A percentile compares a stretch with the other conserved stretches of the same genome.
These are phyloP conservation scores for Globisporangium rhizosaccharum DNA, from an alignment of 352 stramenopile genomes.

Conservation along the genomic window DNA sequence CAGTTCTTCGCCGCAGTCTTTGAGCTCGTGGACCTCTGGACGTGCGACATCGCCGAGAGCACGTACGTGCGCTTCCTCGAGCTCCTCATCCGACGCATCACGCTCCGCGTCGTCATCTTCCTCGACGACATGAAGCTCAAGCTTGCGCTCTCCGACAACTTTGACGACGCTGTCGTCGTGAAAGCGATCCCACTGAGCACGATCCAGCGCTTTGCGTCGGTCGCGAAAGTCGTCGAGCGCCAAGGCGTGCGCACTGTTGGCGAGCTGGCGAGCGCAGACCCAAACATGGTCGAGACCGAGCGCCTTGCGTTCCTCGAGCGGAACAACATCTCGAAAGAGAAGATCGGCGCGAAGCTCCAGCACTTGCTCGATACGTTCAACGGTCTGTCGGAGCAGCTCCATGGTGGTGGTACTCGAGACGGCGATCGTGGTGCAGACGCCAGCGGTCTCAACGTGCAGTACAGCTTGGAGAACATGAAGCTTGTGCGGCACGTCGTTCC, in stretches of 20 bases:
- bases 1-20: constrained; percentile 70
- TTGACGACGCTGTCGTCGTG: constrained; percentile 66
- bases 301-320: constrained; percentile 46
- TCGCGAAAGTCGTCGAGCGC: constrained; percentile 48
- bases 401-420: neutral
- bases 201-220: constrained; percentile 56
- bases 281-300: constrained; percentile 43
- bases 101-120: constrained; percentile 62
- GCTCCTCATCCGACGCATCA: constrained; percentile 60
- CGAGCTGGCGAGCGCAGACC: constrained; percentile 53
- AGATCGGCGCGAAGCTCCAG: constrained; percentile 54
- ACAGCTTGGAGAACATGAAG: constrained; percentile 33
- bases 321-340: constrained; percentile 36
- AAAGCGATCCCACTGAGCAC: constrained; percentile 67
- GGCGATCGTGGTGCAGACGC: constrained; percentile 13
- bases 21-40: constrained; percentile 79
- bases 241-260: constrained; percentile 53
- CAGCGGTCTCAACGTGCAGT: constrained; percentile 23
- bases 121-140: constrained; percentile 65
- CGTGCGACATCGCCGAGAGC: constrained; percentile 61
- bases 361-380: constrained; percentile 60
- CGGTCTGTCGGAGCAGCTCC: constrained; percentile 47
- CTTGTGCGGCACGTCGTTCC: constrained; percentile 7
- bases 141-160: constrained; percentile 68
- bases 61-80: constrained; percentile 69